phyloP scores from a whole-genome alignment of 1,139 yeast species.

The Geotrichum klebahnii region DNA sequence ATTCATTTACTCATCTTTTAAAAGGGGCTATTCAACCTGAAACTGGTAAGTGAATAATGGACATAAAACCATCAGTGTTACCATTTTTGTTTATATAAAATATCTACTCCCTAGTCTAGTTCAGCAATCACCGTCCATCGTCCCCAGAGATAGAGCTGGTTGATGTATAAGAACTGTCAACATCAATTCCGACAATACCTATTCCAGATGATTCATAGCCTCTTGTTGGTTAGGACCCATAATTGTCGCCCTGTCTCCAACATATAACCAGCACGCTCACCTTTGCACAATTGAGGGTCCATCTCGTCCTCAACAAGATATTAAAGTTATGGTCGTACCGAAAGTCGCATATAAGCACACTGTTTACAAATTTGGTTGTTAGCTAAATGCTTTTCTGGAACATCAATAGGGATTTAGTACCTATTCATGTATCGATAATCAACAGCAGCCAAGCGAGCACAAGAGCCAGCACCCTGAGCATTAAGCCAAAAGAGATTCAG shows the following conservation, averaged over 20 bases:
- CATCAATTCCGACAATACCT: conserved; percentile 1
- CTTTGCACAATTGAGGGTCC: not conserved
- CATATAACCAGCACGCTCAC: conserved; percentile 1
- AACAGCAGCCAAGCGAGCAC: conserved; percentile 1
- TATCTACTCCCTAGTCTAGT: conserved; percentile 1
- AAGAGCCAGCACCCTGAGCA: conserved; percentile 1
- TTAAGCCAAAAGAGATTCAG: not conserved
- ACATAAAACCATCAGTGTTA: not conserved
- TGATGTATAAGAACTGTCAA: not conserved
- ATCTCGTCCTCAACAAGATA: not conserved
- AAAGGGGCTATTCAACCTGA: too few relatives aligned
- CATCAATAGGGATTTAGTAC: not conserved
- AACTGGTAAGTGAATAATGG: too few relatives aligned
- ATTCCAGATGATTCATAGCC: not conserved
- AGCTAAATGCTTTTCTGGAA: not conserved
- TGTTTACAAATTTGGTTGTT: not conserved
- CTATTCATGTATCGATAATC: not conserved
- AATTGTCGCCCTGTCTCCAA: not conserved
- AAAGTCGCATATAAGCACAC: not conserved
- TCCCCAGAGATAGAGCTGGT: not conserved
- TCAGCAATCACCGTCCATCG: not conserved
- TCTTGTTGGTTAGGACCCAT: conserved; percentile 6
- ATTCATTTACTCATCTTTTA: too few relatives aligned
- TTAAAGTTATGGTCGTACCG: not conserved
- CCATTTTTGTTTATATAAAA: too few relatives aligned